Conservation (phyloP, 345 rosid genomes). For the Pistacia atlantica region DNA sequence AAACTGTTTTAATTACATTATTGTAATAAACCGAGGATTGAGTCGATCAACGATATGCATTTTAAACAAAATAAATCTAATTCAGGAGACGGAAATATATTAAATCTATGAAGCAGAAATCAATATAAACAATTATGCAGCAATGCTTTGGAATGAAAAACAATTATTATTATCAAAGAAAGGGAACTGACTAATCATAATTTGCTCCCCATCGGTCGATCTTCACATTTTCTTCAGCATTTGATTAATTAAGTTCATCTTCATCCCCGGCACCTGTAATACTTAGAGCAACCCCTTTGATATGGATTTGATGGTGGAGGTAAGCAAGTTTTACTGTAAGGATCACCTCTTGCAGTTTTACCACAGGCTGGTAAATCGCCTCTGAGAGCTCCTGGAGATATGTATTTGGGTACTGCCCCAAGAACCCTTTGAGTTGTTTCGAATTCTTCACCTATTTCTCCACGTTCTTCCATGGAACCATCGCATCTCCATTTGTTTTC, state of each 20-base stretch:
- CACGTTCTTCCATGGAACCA: constrained; percentile 17
- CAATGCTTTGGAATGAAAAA: not conserved
- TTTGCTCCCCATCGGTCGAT: too few relatives aligned
- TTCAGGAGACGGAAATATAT: too few relatives aligned
- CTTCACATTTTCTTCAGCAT: too few relatives aligned
- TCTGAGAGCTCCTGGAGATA: constrained; percentile 17
- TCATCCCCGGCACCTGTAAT: constrained; percentile 20
- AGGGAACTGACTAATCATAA: not conserved
- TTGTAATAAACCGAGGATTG: too few relatives aligned
- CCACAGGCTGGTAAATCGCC: constrained; percentile 8
- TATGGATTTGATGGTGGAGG: constrained; percentile 18
- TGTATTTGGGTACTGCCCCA: not conserved
- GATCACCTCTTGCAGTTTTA: not conserved
- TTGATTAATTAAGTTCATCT: too few relatives aligned
- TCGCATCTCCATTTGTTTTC: not conserved
- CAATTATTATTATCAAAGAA: not conserved
- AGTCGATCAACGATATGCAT: too few relatives aligned
- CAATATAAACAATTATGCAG: not conserved
- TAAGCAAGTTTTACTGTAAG: constrained; percentile 21
- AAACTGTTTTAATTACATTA: too few relatives aligned
- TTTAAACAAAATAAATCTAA: too few relatives aligned
- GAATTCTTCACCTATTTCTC: constrained; percentile 12
- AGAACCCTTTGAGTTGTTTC: constrained; percentile 18
- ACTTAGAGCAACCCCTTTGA: constrained; percentile 19
- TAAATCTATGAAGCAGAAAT: not conserved